Base-by-base conservation (phyloP, 202 grass and related monocot genomes). In the Tripidium arundinaceum region DNA sequence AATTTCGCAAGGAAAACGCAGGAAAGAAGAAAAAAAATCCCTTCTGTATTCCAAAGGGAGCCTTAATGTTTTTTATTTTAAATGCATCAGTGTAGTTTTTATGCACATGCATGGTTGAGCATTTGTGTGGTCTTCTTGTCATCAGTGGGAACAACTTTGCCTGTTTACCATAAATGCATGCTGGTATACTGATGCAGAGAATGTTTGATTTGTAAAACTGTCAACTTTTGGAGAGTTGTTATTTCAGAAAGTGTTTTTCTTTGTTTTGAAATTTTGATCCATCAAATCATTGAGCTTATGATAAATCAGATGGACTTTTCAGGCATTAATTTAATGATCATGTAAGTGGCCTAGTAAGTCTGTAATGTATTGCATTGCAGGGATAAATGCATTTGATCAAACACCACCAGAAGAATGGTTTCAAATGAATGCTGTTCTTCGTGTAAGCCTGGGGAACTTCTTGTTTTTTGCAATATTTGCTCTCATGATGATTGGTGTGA, bases 371-470 rank as follows among this genome's bases (percentile, higher is more conserved):
- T 75, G 7, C 24, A 59, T 82, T 93, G 31, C 82, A 94, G 95
- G 95, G 95, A 94, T 94, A 87, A 91, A 98, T 87, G 86, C 81
- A 49, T 98, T 98, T 86, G 67, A 83, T 21, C 61, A 88, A 18
- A 81, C 90, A 28, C 95, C 92, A 9, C 77, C 95, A 36, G 93
- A 98, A 4, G 69, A 50, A 91, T 98, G 94, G 94, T 98, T 98
- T 82, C 92, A 98, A 77, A 98, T 89, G 70, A 91, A 86, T 84
- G 94, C 86, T 25, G 92, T 98, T 67, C 86, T 98, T 81, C 87
- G 94, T 87, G 90, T 94, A 74, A 98, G 92, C 84, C 63, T 98
- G 42, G 94, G 92, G 14, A 98, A 92, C 81, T 98, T 98, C 76
- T 88, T 98, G 88, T 98, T 98, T 79, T 98, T 94, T 54, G 76